Percentiles rank a stretch among this genome's conserved stretches.
These are phyloP conservation scores for Scheffersomyces lignicola DNA, from an alignment of 1,139 yeast genomes.

Conservation along the genomic window DNA sequence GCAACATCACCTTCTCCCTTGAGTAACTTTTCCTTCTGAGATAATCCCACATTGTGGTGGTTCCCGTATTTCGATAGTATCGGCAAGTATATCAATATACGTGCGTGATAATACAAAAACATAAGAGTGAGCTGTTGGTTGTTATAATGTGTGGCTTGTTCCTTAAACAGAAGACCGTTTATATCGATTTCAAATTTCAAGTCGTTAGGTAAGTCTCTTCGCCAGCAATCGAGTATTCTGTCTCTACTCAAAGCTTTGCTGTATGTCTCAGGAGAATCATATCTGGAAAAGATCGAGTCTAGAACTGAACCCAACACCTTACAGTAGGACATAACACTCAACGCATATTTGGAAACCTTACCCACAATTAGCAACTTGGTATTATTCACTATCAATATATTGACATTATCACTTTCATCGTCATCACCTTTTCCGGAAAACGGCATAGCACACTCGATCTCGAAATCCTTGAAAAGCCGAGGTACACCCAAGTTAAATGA, in stretches of 20 bases:
- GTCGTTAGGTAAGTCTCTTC: slow-evolving; percentile 63
- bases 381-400: slow-evolving; percentile 58
- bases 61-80: slow-evolving; percentile 53
- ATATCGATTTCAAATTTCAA: slow-evolving; percentile 67
- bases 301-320: slow-evolving; percentile 73
- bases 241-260: slow-evolving; percentile 54
- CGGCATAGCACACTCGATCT: slow-evolving; percentile 85
- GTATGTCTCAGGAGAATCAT: slow-evolving; percentile 37
- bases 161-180: slow-evolving; percentile 54
- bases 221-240: slow-evolving; percentile 76
- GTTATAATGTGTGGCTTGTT: slow-evolving; percentile 33
- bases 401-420: slow-evolving; percentile 48
- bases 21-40: slow-evolving; percentile 36
- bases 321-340: slow-evolving; percentile 67
- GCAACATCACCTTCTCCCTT: slow-evolving; percentile 28
- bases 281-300: slow-evolving; percentile 60
- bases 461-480: slow-evolving; percentile 72
- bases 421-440: slow-evolving; percentile 56
- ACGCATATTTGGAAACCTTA: slow-evolving; percentile 61
- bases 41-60: slow-evolving; percentile 47
- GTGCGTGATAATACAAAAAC: slow-evolving; percentile 75
- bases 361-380: slow-evolving; percentile 63
- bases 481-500: slow-evolving; percentile 83
- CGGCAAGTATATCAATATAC: slow-evolving; percentile 77
- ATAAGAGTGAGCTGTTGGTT: slow-evolving; percentile 62